Percentiles rank a stretch among this genome's conserved stretches.
These are phyloP conservation scores for Leersia perrieri DNA, from an alignment of 176 grass and related monocot species.

Conservation along the genomic window DNA sequence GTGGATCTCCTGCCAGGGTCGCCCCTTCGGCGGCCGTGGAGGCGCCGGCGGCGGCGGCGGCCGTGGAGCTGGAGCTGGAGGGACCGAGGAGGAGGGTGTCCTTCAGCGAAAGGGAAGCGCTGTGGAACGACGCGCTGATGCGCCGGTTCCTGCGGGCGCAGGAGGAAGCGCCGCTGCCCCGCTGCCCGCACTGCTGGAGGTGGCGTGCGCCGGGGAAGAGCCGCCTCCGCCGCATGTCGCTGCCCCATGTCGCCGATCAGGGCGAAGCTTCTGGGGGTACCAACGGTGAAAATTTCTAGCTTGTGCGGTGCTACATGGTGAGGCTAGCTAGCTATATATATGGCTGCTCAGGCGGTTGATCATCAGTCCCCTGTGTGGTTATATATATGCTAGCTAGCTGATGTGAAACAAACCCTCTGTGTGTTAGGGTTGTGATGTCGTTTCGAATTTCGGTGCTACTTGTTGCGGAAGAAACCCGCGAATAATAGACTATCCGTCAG, in stretches of 20 bases:
- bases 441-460: background rate
- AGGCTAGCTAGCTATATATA: background rate
- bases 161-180: conserved; percentile 38
- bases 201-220: conserved; percentile 51
- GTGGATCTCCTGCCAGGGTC: background rate
- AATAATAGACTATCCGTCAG: background rate
- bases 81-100: conserved; percentile 24
- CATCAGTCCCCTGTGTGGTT: background rate
- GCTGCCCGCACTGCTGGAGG: background rate
- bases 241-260: conserved; percentile 12
- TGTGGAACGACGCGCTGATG: conserved; percentile 37
- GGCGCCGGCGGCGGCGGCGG: background rate
- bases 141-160: conserved; percentile 49
- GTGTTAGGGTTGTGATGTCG: background rate
- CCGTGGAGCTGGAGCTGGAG: no score
- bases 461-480: background rate
- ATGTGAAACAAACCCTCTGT: no score
- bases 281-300: background rate
- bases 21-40: background rate
- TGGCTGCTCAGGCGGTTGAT: background rate
- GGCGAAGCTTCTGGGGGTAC: background rate
- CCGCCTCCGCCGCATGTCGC: conserved; percentile 59
- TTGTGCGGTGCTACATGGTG: background rate
- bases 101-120: conserved; percentile 27
- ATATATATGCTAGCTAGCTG: no score